These are phyloP conservation scores for Laburnicola sp. DNA, from an alignment of 2,329 filamentous ascomycete species.

Conservation along the genomic window DNA sequence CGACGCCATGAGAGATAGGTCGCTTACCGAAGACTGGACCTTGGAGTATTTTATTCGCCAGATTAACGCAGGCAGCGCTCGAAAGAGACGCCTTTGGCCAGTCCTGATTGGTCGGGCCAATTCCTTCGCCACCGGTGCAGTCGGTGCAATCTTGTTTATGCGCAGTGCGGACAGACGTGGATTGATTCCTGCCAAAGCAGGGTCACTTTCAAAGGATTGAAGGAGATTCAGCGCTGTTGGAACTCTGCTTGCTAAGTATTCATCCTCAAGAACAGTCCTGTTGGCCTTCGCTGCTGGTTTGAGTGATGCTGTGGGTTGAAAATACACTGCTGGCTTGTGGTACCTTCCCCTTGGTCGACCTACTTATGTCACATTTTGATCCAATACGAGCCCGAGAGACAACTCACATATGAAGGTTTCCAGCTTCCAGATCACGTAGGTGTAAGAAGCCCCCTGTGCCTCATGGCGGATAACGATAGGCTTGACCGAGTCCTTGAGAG, in stretches of 20 bases:
- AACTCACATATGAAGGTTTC: constrained; percentile 42
- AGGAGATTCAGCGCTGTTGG: constrained; percentile 76
- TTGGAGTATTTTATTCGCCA: constrained; percentile 73
- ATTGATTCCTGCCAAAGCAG: constrained; percentile 62
- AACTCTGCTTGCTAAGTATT: constrained; percentile 70
- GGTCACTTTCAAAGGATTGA: constrained; percentile 70
- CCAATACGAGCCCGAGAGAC: no score
- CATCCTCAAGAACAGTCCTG: constrained; percentile 52
- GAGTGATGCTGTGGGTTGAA: constrained; percentile 59
- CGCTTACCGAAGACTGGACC: constrained; percentile 59
- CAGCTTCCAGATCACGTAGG: constrained; percentile 47
- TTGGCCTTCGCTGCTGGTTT: constrained; percentile 55
- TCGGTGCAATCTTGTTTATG: constrained; percentile 73
- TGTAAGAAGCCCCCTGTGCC: constrained; percentile 26
- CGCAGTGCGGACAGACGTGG: constrained; percentile 73
- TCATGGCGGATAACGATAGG: constrained; percentile 37
- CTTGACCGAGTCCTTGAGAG: constrained; percentile 37
- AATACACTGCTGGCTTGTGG: constrained; percentile 67
- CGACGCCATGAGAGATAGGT: constrained; percentile 64
- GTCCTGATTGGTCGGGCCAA: constrained; percentile 66
- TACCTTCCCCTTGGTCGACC: constrained; percentile 61
- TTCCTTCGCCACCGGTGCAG: constrained; percentile 63
- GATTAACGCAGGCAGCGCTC: constrained; percentile 70
- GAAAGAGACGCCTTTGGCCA: constrained; percentile 64
- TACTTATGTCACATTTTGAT: constrained; percentile 19